Percentiles rank a stretch among this genome's conserved stretches.
Conservation (phyloP, 495 filamentous ascomycete genomes). For the Hypoxylon cercidicola region DNA sequence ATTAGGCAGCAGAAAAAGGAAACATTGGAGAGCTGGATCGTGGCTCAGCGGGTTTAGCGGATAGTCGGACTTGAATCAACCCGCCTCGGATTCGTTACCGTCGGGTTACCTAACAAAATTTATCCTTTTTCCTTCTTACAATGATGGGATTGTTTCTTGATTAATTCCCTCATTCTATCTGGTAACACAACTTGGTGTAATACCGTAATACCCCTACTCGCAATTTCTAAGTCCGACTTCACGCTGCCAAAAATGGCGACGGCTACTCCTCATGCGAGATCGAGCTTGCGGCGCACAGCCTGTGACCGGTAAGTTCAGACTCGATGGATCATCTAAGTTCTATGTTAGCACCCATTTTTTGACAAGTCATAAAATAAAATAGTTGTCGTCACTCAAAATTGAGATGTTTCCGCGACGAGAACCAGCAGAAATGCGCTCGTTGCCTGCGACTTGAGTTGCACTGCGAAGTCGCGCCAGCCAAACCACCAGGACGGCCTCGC, state of each 20-base stretch:
- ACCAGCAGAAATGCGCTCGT: slow-evolving; percentile 32
- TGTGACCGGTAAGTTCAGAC: slow-evolving; percentile 32
- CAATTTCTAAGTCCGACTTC: not conserved
- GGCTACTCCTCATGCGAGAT: slow-evolving; percentile 23
- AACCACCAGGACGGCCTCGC: slow-evolving; percentile 32
- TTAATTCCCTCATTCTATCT: not conserved
- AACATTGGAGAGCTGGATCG: slow-evolving; percentile 2
- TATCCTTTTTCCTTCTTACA: not conserved
- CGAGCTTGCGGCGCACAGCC: slow-evolving; percentile 34
- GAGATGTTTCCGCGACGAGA: slow-evolving; percentile 30
- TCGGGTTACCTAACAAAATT: slow-evolving; percentile 3
- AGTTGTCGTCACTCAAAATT: slow-evolving; percentile 35
- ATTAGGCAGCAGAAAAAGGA: slow-evolving; percentile 20
- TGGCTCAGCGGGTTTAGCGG: slow-evolving; percentile 22
- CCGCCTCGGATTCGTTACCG: not conserved
- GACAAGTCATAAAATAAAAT: slow-evolving; percentile 9
- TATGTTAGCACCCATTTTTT: slow-evolving; percentile 5
- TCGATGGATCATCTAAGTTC: not conserved
- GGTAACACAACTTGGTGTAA: not conserved
- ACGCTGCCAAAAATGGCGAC: not conserved
- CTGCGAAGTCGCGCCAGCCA: slow-evolving; percentile 35
- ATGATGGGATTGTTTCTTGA: not conserved
- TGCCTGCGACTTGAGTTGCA: slow-evolving; percentile 30
- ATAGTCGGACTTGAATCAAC: slow-evolving; percentile 12
- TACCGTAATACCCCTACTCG: not conserved